A percentile compares a stretch with the other conserved stretches of the same genome.
These are phyloP conservation scores for Periconia sp. DNA, from an alignment of 2,329 filamentous ascomycete species.

Conservation along the genomic window DNA sequence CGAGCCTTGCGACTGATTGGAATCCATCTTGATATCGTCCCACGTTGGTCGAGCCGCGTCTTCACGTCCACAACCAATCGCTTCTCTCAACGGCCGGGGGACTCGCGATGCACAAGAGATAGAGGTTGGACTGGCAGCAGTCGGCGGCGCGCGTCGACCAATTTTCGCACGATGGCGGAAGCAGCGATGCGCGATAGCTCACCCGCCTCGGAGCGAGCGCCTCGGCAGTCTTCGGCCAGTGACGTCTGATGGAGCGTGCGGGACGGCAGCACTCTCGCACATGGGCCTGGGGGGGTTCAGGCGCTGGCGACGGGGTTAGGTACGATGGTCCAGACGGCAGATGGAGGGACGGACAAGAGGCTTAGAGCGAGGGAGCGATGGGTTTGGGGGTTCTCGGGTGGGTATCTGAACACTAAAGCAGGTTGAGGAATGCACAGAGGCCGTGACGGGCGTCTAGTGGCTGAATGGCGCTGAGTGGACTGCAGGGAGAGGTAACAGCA, in stretches of 20 bases:
- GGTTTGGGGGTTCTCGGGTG: constrained; percentile 8
- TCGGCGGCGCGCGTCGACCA: not conserved
- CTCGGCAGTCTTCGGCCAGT: constrained; percentile 14
- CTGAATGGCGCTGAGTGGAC: constrained; percentile 12
- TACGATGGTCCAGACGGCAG: constrained; percentile 5
- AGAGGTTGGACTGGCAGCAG: not conserved
- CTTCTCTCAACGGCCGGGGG: no score
- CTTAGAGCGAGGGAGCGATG: not conserved
- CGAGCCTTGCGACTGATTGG: constrained; percentile 37
- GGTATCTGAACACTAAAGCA: constrained; percentile 15
- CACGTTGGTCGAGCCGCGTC: no score
- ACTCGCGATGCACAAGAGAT: not conserved
- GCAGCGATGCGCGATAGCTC: constrained; percentile 14
- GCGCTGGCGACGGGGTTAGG: constrained; percentile 1
- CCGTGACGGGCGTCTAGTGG: constrained; percentile 14
- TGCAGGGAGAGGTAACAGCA: constrained; percentile 3
- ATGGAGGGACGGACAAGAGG: not conserved
- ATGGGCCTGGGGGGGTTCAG: constrained; percentile 10
- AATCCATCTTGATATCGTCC: constrained; percentile 36
- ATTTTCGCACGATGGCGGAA: constrained; percentile 1
- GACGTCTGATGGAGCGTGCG: constrained; percentile 14
- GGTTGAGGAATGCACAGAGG: constrained; percentile 17
- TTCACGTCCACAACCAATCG: no score
- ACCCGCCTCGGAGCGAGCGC: constrained; percentile 14
- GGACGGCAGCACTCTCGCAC: constrained; percentile 10